Base-by-base conservation (phyloP, 1,284 basidiomycete species). In the Trichosporon sp. region DNA sequence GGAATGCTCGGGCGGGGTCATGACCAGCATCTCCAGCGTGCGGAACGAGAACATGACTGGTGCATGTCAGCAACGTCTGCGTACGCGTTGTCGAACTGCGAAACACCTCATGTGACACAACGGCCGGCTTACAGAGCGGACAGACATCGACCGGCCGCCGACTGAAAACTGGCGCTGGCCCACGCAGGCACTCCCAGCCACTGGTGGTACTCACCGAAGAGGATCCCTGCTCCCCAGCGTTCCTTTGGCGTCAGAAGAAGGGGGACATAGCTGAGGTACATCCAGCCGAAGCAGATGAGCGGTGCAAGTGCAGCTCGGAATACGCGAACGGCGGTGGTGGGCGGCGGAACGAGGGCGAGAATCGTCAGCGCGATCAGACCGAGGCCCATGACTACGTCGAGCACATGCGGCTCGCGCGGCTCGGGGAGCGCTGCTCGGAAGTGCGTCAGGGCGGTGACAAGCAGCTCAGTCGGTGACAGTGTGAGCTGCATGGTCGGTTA, bases 1-100 rank as follows among this genome's bases (percentile, higher is more conserved):
- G 61, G 79, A 59, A 38, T 77, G 73, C 68, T 83, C 81, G 3
- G 80, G 73, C 1, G 80, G 78, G 59, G 75, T 82, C 66, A 79
- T 74, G 14, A 81, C 70, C 26, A 81, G 71, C 19, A 74, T 69
- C 63, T 81, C 79, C 2, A 79, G 54, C 0, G 78, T 71, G 6
- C 76, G 74, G 31, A 77, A 67, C 8, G 63, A 31, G 38, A 74
- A 78, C 59, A 64, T 68, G 32, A 67, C 73, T 70, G 68, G 38
- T 1, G 5, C 14, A 8, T 5, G 32, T 63, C 31, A 63, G 59
- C 59, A 3, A 14, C 31, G 16, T 12, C 31, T 63, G 59, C 59
- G 10, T 8, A 14, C 12, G 51, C n/a, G 51, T 54, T n/a, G 16
- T 40, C 31, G 59, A 21, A 63, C 26, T 35, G 32, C 59, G 59